Percentiles rank a stretch among this genome's conserved stretches.
phyloP scores from a whole-genome alignment of 1,284 basidiomycete genomes.

The Apiotrichum montevideense region DNA sequence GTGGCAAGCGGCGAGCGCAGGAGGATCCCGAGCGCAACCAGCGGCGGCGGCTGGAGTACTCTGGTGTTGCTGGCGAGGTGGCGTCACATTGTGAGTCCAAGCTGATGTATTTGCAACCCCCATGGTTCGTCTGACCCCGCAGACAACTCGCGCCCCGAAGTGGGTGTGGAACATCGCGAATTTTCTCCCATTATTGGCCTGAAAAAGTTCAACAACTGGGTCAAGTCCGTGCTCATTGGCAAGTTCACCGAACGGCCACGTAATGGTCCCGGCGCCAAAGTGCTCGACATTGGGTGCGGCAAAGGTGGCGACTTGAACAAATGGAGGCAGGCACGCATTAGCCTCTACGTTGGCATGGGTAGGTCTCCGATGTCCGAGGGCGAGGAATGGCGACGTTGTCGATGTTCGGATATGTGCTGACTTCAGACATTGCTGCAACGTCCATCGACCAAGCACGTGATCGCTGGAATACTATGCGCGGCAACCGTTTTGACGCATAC shows the following conservation, averaged over 20 bases:
- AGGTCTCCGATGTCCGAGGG: not conserved
- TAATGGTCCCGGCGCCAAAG: constrained; percentile 51
- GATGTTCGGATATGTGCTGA: not conserved
- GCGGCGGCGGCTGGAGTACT: constrained; percentile 13
- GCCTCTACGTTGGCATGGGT: constrained; percentile 78
- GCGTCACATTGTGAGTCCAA: constrained; percentile 24
- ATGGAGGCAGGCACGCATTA: constrained; percentile 83
- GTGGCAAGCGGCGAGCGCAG: not conserved
- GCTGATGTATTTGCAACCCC: too few relatives aligned
- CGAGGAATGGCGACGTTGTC: too few relatives aligned
- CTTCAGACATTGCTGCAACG: constrained; percentile 76
- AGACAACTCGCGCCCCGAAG: constrained; percentile 91
- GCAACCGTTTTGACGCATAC: constrained; percentile 61
- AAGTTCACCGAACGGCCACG: constrained; percentile 53
- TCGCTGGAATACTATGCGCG: constrained; percentile 56
- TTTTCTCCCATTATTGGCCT: constrained; percentile 95
- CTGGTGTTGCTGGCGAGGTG: constrained; percentile 30
- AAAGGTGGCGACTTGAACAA: constrained; percentile 97
- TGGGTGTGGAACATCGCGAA: constrained; percentile 73
- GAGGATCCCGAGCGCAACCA: not conserved
- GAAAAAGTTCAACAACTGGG: constrained; percentile 99
- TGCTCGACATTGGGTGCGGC: constrained; percentile 94
- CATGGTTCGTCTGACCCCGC: not conserved
- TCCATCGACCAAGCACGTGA: constrained; percentile 83
- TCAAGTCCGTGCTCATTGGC: constrained; percentile 89